Evolutionary conservation across 805 yeast genomes (phyloP).

Genomic region (Hanseniaspora taiwanica): DNA sequence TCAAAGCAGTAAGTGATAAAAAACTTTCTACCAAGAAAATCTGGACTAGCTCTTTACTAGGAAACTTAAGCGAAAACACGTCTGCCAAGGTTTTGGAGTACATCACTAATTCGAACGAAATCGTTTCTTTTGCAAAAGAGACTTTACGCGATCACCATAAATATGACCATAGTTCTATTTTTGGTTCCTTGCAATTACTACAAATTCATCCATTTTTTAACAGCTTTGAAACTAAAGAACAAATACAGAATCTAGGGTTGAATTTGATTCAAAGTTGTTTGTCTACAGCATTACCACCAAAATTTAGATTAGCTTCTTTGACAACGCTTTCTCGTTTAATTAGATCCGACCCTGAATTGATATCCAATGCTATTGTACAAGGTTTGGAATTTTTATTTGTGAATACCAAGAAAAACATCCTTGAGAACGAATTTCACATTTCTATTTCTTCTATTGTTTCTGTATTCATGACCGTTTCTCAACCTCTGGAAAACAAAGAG

Average conservation of each 20-base stretch:
- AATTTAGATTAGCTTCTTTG: conserved; percentile 27
- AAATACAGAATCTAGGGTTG: conserved; percentile 25
- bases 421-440: conserved; percentile 18
- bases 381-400: conserved; percentile 20
- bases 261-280: conserved; percentile 36
- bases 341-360: conserved; percentile 27
- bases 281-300: conserved; percentile 27
- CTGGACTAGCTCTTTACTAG: conserved; percentile 45
- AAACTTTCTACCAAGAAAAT: conserved; percentile 47
- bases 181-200: conserved; percentile 14
- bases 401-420: background rate
- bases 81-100: conserved; percentile 37
- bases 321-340: conserved; percentile 19
- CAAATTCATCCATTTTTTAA: background rate
- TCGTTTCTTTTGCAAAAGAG: conserved; percentile 20
- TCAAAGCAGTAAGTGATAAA: conserved; percentile 53
- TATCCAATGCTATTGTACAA: conserved; percentile 32
- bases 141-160: conserved; percentile 27
- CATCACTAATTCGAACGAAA: conserved; percentile 23
- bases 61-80: conserved; percentile 11
- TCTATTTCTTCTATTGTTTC: conserved; percentile 23
- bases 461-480: conserved; percentile 28
- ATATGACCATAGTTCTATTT: conserved; percentile 25
- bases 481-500: conserved; percentile 14
- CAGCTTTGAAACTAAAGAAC: conserved; percentile 1